Conservation (phyloP, 495 filamentous ascomycete genomes). For the Penicillium simplicissimum region DNA sequence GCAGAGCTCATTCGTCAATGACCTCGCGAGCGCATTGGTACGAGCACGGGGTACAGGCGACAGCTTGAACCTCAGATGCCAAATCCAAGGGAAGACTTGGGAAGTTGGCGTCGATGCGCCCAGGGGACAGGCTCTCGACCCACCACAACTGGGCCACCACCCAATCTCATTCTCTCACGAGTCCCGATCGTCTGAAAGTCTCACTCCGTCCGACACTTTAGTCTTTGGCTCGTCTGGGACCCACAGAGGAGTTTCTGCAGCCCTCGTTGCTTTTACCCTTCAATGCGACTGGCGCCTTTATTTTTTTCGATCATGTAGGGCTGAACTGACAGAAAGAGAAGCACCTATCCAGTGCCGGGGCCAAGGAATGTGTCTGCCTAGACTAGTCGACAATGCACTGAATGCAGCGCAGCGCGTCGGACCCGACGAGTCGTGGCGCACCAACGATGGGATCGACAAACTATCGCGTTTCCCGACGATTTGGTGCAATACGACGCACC, state of each 20-base stretch:
- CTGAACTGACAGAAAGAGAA: neutral
- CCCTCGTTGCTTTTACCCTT: neutral
- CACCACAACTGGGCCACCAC: neutral
- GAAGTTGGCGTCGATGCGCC: neutral
- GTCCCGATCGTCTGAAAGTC: constrained; percentile 4
- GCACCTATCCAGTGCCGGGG: neutral
- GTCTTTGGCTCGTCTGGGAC: constrained; percentile 6
- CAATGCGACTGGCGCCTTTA: neutral
- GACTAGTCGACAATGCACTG: too few species aligned
- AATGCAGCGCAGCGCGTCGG: neutral
- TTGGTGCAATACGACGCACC: constrained; percentile 20
- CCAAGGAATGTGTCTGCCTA: neutral
- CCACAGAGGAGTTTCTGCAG: neutral
- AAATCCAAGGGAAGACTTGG: neutral
- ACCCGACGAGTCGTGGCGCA: constrained; percentile 12
- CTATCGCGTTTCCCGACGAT: constrained; percentile 23
- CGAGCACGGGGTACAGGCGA: neutral
- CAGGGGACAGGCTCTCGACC: constrained; percentile 6
- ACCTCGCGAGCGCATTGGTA: constrained; percentile 1
- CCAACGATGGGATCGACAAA: constrained; percentile 27
- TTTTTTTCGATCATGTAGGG: neutral
- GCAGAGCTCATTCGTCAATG: neutral
- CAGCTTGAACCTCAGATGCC: neutral
- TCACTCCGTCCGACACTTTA: constrained; percentile 17
- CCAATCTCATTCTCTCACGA: constrained; percentile 3